phyloP scores from a whole-genome alignment of 2,329 filamentous ascomycete species.

The Cladosporium halotolerans region DNA sequence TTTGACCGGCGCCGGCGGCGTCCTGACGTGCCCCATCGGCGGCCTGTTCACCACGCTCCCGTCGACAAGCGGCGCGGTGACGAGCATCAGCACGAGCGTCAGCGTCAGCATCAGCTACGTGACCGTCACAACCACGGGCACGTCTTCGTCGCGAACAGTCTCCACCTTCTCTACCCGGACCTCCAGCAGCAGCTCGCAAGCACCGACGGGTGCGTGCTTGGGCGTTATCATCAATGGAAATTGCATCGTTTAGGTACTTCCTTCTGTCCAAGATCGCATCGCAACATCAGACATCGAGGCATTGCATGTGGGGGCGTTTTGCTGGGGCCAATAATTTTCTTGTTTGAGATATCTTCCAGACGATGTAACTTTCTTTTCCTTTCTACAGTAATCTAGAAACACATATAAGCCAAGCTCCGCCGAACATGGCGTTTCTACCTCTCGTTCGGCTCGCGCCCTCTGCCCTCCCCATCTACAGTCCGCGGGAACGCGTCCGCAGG shows the following conservation, averaged over 20 bases:
- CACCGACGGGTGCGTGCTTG: background rate
- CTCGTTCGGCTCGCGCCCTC: slow-evolving; percentile 24
- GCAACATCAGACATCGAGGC: too few species aligned
- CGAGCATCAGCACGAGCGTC: slow-evolving; percentile 3
- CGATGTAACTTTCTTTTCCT: too few species aligned
- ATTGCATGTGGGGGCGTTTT: too few species aligned
- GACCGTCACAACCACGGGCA: background rate
- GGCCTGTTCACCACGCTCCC: slow-evolving; percentile 10
- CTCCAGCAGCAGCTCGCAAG: background rate
- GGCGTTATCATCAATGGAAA: background rate
- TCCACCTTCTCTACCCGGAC: background rate
- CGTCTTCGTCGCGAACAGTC: background rate
- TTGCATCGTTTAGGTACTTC: background rate
- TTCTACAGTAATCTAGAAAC: too few species aligned
- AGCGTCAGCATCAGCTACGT: background rate
- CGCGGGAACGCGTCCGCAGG: slow-evolving; percentile 16
- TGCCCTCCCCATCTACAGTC: slow-evolving; percentile 19
- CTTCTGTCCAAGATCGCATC: background rate
- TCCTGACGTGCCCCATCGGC: slow-evolving; percentile 14
- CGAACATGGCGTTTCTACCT: slow-evolving; percentile 8
- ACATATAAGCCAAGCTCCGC: background rate
- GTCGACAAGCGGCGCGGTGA: slow-evolving; percentile 9
- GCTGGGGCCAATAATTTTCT: too few species aligned
- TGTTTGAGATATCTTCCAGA: too few species aligned
- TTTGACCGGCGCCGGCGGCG: slow-evolving; percentile 12